Percentiles rank a stretch among this genome's conserved stretches.
phyloP scores from a whole-genome alignment of 2,329 filamentous ascomycete genomes.

The Alternaria sp. region DNA sequence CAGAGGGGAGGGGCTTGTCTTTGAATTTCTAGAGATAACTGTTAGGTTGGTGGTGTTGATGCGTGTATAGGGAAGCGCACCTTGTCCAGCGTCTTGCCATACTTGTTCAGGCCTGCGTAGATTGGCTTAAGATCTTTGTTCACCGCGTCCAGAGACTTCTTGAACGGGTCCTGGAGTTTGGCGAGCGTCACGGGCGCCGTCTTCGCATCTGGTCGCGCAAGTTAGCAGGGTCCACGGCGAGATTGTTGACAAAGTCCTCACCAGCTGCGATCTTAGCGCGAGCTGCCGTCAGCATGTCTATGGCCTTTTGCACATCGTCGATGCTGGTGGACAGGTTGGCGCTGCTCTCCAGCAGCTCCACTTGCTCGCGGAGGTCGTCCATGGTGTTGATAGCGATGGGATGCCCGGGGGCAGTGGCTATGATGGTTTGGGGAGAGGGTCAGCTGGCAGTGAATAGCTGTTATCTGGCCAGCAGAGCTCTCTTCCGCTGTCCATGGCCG shows the following conservation, averaged over 20 bases:
- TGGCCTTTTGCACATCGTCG: slow-evolving; percentile 80
- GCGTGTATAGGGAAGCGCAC: slow-evolving; percentile 52
- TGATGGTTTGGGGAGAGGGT: slow-evolving; percentile 1
- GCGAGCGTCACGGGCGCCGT: slow-evolving; percentile 76
- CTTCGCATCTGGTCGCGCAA: slow-evolving; percentile 63
- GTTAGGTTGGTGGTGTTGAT: slow-evolving; percentile 13
- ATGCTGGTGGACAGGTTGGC: slow-evolving; percentile 75
- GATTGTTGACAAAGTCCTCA: slow-evolving; percentile 4
- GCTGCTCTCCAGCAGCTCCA: slow-evolving; percentile 72
- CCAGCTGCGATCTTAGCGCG: slow-evolving; percentile 75
- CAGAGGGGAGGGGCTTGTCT: slow-evolving; percentile 72
- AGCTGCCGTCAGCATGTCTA: slow-evolving; percentile 76
- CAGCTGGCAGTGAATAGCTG: slow-evolving; percentile 5
- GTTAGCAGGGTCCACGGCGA: slow-evolving; percentile 18
- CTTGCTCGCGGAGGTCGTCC: slow-evolving; percentile 74
- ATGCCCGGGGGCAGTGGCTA: slow-evolving; percentile 6
- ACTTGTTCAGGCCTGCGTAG: slow-evolving; percentile 80
- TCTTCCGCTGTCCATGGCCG: slow-evolving; percentile 31
- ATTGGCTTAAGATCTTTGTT: slow-evolving; percentile 83
- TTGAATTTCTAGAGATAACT: slow-evolving; percentile 59
- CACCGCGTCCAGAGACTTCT: slow-evolving; percentile 78
- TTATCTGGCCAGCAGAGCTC: slow-evolving; percentile 26
- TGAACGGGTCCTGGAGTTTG: slow-evolving; percentile 85
- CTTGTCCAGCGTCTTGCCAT: slow-evolving; percentile 84
- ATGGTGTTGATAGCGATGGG: slow-evolving; percentile 48